Conservation (phyloP, 2,329 filamentous ascomycete genomes). For the Penicillium paneum region DNA sequence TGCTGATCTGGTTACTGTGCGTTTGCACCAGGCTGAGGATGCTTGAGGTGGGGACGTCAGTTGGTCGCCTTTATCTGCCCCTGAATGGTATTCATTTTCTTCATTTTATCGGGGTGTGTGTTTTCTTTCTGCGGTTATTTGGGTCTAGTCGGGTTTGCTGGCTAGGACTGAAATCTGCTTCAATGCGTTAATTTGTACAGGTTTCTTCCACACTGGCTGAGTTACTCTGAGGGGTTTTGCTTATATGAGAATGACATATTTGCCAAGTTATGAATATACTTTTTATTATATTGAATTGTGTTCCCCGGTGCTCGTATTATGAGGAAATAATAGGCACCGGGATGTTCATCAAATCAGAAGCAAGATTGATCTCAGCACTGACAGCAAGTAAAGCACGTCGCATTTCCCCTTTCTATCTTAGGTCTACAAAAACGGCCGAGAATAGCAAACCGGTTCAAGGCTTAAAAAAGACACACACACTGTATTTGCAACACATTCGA, state of each 20-base stretch:
- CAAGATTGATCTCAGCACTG: too few species aligned
- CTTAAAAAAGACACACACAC: too few species aligned
- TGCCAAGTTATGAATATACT: background rate
- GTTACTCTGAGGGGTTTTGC: background rate
- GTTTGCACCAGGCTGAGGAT: slow-evolving; percentile 28
- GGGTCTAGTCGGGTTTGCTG: background rate
- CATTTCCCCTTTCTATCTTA: background rate
- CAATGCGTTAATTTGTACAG: background rate
- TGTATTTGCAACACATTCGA: background rate
- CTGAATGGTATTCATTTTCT: background rate
- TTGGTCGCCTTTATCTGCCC: background rate
- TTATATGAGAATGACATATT: background rate
- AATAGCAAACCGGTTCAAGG: too few species aligned
- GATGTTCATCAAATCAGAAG: background rate
- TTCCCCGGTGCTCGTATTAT: background rate
- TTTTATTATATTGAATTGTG: background rate
- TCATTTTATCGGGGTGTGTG: background rate
- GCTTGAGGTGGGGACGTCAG: slow-evolving; percentile 4
- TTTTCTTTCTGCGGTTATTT: background rate
- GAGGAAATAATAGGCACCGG: background rate
- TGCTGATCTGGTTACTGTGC: slow-evolving; percentile 30
- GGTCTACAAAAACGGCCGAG: too few species aligned
- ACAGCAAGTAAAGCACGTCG: background rate
- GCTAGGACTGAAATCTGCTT: background rate
- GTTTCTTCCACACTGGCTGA: background rate